Base-by-base conservation (phyloP, 345 rosid genomes). In the Euphorbia peplus region DNA sequence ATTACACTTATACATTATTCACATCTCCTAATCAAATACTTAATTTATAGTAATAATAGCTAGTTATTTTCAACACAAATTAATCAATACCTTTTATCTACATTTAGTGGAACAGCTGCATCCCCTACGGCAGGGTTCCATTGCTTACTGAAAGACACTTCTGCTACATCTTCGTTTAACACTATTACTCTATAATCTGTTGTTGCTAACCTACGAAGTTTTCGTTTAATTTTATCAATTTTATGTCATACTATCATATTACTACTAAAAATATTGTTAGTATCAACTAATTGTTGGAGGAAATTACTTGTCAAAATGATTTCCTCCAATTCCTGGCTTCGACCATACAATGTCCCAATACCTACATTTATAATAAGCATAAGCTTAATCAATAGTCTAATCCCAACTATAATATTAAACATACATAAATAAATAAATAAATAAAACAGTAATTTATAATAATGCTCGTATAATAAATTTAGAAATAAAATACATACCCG, bases 171-270 rank as follows among this genome's bases (percentile, higher is more conserved):
- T 16, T 75, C 68, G 14, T 70, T 54, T 28, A 25, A 6, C 3
- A 26, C 41, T 15, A 70, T 48, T 7, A 70, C 63, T 4, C 53
- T 53, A 8, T 39, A 75, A 29, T 60, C 37, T 15, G 82, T 76
- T 61, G 80, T 82, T 35, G 30, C 59, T 63, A 93, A 58, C 83
- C 98, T 91, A 85, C 51, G 42, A 50, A 46, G 25, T 0, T 25
- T 41, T 41, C 0, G n/a, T 26, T 57, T 5, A 15, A 47, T 2
- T 39, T 2, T 39, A 39, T 39, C 8, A 39, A 5, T 0, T 26
- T 19, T 35, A 15, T 26, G 10, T 18, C n/a, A n/a, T 37, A 68
- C 7, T 55, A 18, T 24, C 25, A 5, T 37, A 32, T 6, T 19
- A 39, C 39, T 14, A 18, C 0, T 8, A 28, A 29, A 39, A 37